Evolutionary conservation across 371 early-diverging fungal species (phyloP).

Genomic region (Apophysomyces variabilis): DNA sequence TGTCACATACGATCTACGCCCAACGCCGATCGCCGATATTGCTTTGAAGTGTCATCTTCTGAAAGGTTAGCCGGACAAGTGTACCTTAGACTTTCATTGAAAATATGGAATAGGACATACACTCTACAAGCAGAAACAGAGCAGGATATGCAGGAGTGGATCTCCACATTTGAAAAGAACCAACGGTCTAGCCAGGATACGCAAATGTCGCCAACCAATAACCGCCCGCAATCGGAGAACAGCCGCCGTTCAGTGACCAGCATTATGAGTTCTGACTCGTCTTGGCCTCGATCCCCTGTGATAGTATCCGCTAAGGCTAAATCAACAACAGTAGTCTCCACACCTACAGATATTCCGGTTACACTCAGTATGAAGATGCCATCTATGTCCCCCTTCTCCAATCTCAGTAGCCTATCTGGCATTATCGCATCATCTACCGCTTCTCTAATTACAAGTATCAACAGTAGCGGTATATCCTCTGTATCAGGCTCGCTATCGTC

Average conservation of each 20-base stretch:
- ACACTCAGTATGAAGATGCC: slow-evolving; percentile 21
- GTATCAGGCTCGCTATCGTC: slow-evolving; percentile 21
- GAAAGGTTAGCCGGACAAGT: slow-evolving; percentile 50
- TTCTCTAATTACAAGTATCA: not conserved
- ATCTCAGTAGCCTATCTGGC: not conserved
- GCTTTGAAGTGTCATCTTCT: slow-evolving; percentile 75
- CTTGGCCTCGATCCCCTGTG: slow-evolving; percentile 16
- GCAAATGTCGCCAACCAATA: not conserved
- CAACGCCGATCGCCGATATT: slow-evolving; percentile 69
- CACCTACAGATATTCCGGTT: slow-evolving; percentile 30
- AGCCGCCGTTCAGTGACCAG: slow-evolving; percentile 8
- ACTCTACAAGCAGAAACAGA: slow-evolving; percentile 74
- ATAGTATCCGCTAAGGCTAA: slow-evolving; percentile 24
- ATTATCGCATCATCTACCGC: not conserved
- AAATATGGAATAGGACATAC: slow-evolving; percentile 36
- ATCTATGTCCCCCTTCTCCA: slow-evolving; percentile 10
- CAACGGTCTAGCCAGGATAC: not conserved
- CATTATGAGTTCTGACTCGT: slow-evolving; percentile 8
- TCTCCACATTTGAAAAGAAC: slow-evolving; percentile 60
- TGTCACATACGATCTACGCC: slow-evolving; percentile 60
- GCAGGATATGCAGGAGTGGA: slow-evolving; percentile 72
- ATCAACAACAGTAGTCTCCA: slow-evolving; percentile 32
- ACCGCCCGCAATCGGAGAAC: slow-evolving; percentile 1
- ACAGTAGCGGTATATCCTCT: not conserved
- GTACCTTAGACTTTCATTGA: not conserved